Percentiles rank a stretch among this genome's conserved stretches.
Conservation (phyloP, 768 basidiomycete species). For the Leccinum truebloodii region DNA sequence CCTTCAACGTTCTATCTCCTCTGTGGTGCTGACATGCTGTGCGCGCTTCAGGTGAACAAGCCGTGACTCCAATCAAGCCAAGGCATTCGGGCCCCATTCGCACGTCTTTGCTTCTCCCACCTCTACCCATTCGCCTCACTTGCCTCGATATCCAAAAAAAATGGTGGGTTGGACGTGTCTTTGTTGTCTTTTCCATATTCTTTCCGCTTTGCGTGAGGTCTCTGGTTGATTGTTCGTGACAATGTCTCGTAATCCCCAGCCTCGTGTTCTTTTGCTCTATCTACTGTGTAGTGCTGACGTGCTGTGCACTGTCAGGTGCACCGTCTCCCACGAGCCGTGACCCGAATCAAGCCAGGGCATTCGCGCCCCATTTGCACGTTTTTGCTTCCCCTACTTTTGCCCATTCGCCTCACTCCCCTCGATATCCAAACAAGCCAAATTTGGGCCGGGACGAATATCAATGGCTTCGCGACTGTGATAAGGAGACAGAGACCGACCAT, state of each 20-base stretch:
- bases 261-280: slow-evolving; percentile 1
- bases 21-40: slow-evolving; percentile 9
- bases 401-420: slow-evolving; percentile 1
- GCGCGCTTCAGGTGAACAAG: slow-evolving; percentile 3
- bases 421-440: slow-evolving; percentile 2
- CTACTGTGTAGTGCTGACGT: slow-evolving; percentile 12
- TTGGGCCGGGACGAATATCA: slow-evolving; percentile 7
- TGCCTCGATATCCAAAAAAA: slow-evolving; percentile 4
- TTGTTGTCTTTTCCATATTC: not conserved
- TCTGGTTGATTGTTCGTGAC: slow-evolving; percentile 3
- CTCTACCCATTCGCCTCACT: slow-evolving; percentile 1
- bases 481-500: slow-evolving; percentile 26
- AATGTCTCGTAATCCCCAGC: not conserved
- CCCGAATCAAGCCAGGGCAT: slow-evolving; percentile 8
- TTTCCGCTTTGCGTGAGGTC: not conserved
- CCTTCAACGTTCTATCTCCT: not conserved
- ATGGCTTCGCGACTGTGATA: slow-evolving; percentile 19
- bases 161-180: slow-evolving; percentile 20
- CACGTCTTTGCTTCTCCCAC: slow-evolving; percentile 6
- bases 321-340: slow-evolving; percentile 15
- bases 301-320: slow-evolving; percentile 13
- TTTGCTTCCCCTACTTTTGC: slow-evolving; percentile 3
- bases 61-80: slow-evolving; percentile 9
- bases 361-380: slow-evolving; percentile 6
- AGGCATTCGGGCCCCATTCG: slow-evolving; percentile 5